Percentiles rank a stretch among this genome's conserved stretches.
Evolutionary conservation across 768 basidiomycete species (phyloP).

Genomic region (Leccinum variicolor): DNA sequence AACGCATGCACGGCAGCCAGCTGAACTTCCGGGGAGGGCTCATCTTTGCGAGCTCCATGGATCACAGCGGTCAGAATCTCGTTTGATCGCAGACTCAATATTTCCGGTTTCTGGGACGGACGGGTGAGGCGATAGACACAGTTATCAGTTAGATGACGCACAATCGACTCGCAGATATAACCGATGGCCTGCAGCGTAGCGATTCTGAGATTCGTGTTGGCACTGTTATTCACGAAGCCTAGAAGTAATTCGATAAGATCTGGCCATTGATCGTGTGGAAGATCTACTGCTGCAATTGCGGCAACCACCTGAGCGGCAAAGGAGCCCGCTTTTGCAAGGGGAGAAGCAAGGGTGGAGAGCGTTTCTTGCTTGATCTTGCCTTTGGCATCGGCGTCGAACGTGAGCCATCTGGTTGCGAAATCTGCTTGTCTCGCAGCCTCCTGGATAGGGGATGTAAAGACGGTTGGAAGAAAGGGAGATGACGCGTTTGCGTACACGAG

Average conservation of each 20-base stretch:
- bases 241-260: slow-evolving; percentile 87
- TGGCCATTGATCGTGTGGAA: slow-evolving; percentile 84
- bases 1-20: slow-evolving; percentile 89
- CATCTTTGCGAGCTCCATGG: slow-evolving; percentile 96
- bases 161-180: slow-evolving; percentile 95
- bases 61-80: slow-evolving; percentile 98
- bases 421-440: slow-evolving; percentile 73
- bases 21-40: slow-evolving; percentile 87
- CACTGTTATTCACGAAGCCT: slow-evolving; percentile 75
- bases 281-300: slow-evolving; percentile 90
- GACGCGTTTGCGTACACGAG: slow-evolving; percentile 63
- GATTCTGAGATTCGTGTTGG: slow-evolving; percentile 73
- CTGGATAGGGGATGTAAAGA: slow-evolving; percentile 40
- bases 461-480: slow-evolving; percentile 8
- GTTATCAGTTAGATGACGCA: slow-evolving; percentile 42
- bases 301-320: slow-evolving; percentile 93
- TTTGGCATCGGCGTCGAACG: slow-evolving; percentile 63
- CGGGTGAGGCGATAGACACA: slow-evolving; percentile 3
- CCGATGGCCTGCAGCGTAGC: slow-evolving; percentile 94
- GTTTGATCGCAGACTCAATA: slow-evolving; percentile 84
- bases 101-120: slow-evolving; percentile 77
- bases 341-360: slow-evolving; percentile 77
- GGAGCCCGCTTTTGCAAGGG: slow-evolving; percentile 66
- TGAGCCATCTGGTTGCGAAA: slow-evolving; percentile 77
- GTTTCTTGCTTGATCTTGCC: slow-evolving; percentile 85